Evolutionary conservation across 495 filamentous ascomycete genomes (phyloP), one percentile per base, ranked within the genome.

Genomic region (Sordaria brevicollis): DNA sequence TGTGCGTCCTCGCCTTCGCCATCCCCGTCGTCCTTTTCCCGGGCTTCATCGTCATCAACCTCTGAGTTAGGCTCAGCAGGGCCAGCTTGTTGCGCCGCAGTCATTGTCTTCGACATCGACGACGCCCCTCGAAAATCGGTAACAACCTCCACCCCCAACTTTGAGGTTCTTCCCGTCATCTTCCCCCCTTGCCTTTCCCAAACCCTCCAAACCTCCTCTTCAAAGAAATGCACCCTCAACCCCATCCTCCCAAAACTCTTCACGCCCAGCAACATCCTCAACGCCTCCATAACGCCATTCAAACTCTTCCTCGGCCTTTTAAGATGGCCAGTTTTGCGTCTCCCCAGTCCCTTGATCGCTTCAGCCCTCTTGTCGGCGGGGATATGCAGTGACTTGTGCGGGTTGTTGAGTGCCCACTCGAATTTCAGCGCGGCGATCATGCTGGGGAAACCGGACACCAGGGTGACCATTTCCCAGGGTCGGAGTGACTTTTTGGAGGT

Each of bases 361-460:
- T 82, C 79, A 38, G 87, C 79, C 49, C 89, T 85, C 37, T 88
- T 83, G 15, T 82, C 79, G 1, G 85, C 76, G 4, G 87, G 80
- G 70, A 96, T 90, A 76, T 94, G 92, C 25, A 88, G 81, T 5
- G 94, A 91, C 31, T 87, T 75, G 73, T 93, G 89, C 0, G 92
- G 85, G 76, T 97, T 91, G 72, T 91, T 93, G 86, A 94, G 93
- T 37, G 94, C 94, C 94, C 94, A 98, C 92, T 99, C 95, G 74
- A 99, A 99, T 75, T 98, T 95, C 71, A 99, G 79, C 4, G 96
- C 95, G 2, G 92, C 93, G 21, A 92, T 87, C 72, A 89, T 88
- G 68, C 90, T 93, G 15, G 91, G 92, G 73, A 99, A 99, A 0
- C 96, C 95, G 3, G 91, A 89, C 1, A 98, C 92, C 6, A 97